A percentile compares a stretch with the other conserved stretches of the same genome.
These are phyloP conservation scores for Piloderma croceum DNA, from an alignment of 768 basidiomycete genomes.

Conservation along the genomic window DNA sequence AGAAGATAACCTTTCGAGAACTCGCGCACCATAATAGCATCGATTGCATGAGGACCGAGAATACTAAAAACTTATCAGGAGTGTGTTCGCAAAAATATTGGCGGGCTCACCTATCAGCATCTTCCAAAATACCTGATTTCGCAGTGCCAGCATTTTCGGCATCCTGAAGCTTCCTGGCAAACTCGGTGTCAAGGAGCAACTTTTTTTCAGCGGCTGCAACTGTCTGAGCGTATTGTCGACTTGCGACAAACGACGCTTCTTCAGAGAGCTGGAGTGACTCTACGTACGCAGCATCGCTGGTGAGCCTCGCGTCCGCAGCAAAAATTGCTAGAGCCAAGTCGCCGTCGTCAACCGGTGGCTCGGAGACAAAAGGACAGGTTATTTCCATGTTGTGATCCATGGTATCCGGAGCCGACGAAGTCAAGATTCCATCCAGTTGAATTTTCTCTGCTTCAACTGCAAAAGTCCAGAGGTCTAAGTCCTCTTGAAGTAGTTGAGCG, in stretches of 20 bases:
- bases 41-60: constrained; percentile 22
- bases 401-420: constrained; percentile 21
- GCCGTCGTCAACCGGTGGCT: constrained; percentile 18
- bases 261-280: constrained; percentile 26
- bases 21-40: constrained; percentile 20
- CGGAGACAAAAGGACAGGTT: constrained; percentile 1
- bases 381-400: constrained; percentile 21
- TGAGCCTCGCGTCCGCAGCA: constrained; percentile 22
- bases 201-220: constrained; percentile 35
- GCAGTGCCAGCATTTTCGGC: constrained; percentile 23
- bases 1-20: not conserved
- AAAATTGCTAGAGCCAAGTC: constrained; percentile 24
- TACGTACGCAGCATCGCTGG: constrained; percentile 28
- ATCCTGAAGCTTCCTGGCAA: constrained; percentile 29
- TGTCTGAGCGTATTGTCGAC: constrained; percentile 31
- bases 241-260: constrained; percentile 19
- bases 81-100: not conserved
- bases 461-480: constrained; percentile 18
- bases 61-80: constrained; percentile 16
- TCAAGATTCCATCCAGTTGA: constrained; percentile 26
- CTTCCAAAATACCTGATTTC: constrained; percentile 23
- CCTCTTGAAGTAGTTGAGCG: constrained; percentile 29
- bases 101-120: constrained; percentile 25
- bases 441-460: constrained; percentile 28
- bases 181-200: constrained; percentile 29